Evolutionary conservation across 176 grass and related monocot species (phyloP).

Genomic region (Aegilops longissima): DNA sequence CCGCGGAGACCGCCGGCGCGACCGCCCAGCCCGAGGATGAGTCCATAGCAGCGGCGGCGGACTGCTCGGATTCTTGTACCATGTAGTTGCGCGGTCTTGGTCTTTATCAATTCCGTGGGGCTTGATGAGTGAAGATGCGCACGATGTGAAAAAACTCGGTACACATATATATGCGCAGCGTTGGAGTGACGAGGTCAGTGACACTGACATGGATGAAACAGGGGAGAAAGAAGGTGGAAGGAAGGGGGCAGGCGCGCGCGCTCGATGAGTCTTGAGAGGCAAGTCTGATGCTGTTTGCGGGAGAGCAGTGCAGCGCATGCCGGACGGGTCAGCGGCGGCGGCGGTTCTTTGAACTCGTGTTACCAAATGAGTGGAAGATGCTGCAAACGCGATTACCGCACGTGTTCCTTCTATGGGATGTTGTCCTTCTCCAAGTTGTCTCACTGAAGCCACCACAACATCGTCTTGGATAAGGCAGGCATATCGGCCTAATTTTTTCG

Average conservation of each 20-base stretch:
- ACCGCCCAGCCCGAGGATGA: background rate
- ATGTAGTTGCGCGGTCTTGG: background rate
- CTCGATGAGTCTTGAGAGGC: background rate
- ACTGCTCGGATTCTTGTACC: background rate
- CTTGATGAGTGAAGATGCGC: background rate
- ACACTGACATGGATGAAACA: background rate
- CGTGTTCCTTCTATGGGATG: background rate
- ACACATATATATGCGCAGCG: background rate
- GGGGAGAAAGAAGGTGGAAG: background rate
- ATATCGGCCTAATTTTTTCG: too few relatives aligned
- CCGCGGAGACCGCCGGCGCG: background rate
- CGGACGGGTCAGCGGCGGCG: background rate
- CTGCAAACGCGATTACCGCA: background rate
- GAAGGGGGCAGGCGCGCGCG: background rate
- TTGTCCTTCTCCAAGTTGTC: background rate
- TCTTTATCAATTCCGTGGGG: background rate
- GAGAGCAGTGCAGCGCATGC: background rate
- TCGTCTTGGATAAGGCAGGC: too few relatives aligned
- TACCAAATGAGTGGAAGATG: background rate
- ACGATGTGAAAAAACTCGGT: background rate
- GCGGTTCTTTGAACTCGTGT: background rate
- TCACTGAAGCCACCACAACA: background rate
- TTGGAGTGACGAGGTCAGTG: background rate
- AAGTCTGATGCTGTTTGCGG: background rate
- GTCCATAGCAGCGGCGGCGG: background rate